These are phyloP conservation scores for Austropuccinia psidii DNA, from an alignment of 1,284 basidiomycete species.

Conservation along the genomic window DNA sequence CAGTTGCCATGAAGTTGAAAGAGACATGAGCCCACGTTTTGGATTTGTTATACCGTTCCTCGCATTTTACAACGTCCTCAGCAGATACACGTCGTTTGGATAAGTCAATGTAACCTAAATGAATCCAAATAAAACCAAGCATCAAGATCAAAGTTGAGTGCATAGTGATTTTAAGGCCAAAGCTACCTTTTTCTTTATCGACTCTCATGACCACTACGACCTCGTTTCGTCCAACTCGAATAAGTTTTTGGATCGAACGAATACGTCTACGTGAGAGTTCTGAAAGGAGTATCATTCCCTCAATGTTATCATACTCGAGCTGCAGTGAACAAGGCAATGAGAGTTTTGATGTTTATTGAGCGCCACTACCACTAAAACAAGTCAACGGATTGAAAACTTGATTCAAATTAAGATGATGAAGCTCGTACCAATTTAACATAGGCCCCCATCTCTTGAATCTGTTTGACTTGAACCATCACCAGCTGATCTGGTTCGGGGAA, in stretches of 20 bases:
- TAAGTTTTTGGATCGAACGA: constrained; percentile 94
- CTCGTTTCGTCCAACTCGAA: constrained; percentile 94
- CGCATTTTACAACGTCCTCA: constrained; percentile 96
- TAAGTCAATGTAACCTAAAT: constrained; percentile 92
- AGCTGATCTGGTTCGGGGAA: constrained; percentile 62
- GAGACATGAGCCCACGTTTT: constrained; percentile 65
- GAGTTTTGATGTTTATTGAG: too few relatives aligned
- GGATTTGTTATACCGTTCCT: constrained; percentile 96
- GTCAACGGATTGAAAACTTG: too few relatives aligned
- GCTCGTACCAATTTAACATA: constrained; percentile 73
- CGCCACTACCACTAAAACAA: too few relatives aligned
- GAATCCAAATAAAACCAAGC: not conserved
- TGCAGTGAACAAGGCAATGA: not conserved
- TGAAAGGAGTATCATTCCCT: constrained; percentile 98
- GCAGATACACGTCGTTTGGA: constrained; percentile 99
- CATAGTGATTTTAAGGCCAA: not conserved
- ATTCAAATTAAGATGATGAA: not conserved
- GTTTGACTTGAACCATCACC: constrained; percentile 98
- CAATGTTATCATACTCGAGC: constrained; percentile 96
- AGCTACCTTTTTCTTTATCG: constrained; percentile 94
- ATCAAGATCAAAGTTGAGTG: too few relatives aligned
- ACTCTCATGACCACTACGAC: constrained; percentile 97
- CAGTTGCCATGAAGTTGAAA: not conserved
- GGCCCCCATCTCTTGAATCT: constrained; percentile 99
- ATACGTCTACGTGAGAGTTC: constrained; percentile 96